A percentile compares a stretch with the other conserved stretches of the same genome.
These are phyloP conservation scores for Tetragonia tetragonoides DNA, from an alignment of 148 eudicot species.

Conservation along the genomic window DNA sequence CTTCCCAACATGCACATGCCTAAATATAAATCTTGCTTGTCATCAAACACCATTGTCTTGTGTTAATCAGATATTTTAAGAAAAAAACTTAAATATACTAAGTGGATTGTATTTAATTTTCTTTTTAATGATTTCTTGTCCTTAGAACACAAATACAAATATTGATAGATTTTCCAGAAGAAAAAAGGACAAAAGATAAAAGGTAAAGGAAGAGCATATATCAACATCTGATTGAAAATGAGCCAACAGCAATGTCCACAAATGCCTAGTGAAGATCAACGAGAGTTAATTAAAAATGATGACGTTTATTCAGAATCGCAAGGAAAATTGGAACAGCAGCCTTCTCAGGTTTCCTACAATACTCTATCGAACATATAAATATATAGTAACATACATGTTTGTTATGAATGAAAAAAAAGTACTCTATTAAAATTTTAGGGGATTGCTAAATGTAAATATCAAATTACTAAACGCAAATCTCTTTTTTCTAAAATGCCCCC, in stretches of 20 bases:
- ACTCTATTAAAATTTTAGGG: no score
- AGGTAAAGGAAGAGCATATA: not conserved
- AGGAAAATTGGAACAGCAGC: not conserved
- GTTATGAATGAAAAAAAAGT: no score
- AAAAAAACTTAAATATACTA: not conserved
- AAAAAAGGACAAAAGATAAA: not conserved
- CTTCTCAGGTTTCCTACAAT: slow-evolving; percentile 20
- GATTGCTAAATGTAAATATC: no score
- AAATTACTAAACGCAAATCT: no score
- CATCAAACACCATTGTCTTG: slow-evolving; percentile 1
- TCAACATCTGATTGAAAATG: slow-evolving; percentile 19
- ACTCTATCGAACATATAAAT: no score
- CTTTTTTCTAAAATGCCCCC: no score
- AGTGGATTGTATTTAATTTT: not conserved
- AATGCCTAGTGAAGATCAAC: slow-evolving; percentile 16
- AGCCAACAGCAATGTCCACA: slow-evolving; percentile 23
- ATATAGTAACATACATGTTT: no score
- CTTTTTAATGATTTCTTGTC: not conserved
- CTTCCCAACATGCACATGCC: slow-evolving; percentile 20
- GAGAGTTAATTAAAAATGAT: slow-evolving; percentile 17
- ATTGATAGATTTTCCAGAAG: not conserved
- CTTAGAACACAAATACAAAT: not conserved
- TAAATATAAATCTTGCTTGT: slow-evolving; percentile 15
- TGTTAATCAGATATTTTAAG: slow-evolving; percentile 11
- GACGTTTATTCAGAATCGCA: slow-evolving; percentile 21